Evolutionary conservation across 345 rosid genomes (phyloP), one percentile per base, ranked within the genome.

Genomic region (Syzygium jambos): DNA sequence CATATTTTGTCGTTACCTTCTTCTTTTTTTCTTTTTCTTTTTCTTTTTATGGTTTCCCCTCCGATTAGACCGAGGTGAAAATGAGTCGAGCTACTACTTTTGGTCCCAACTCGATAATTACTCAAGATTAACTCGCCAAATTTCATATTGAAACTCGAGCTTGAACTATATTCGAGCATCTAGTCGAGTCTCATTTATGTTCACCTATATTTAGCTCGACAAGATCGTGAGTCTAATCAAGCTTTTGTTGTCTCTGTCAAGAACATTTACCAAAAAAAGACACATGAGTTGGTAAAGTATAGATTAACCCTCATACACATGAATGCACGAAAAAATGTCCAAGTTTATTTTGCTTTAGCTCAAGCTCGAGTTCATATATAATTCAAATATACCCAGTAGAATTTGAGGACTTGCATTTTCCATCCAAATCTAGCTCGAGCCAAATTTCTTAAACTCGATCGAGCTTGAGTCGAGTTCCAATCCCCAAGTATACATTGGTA

Each of bases 11-110:
- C 46, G 9, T 34, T 17, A 34, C 80, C 80, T 68, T 34, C 46
- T 5, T 19, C 19, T 6, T 6, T 7, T 19, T 54, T 17, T 6
- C 7, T 16, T 68, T 0, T 68, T 10, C 4, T 25, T 14, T 15
- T 29, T 53, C 6, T 65, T 65, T 63, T 14, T 13, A 29, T 63
- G 10, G 22, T 15, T 65, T 34, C 46, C 46, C 21, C 46, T 68
- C 46, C 7, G 80, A 34, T 34, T 73, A 9, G 49, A 38, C 49
- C 49, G 2, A 73, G 49, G 49, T 14, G 4, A 73, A 73, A 73
- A 34, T 3, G 25, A 41, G 46, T 2, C 49, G 5, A 68, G 46
- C 46, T 21, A 34, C 46, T 34, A 34, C 46, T 34, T 68, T 34
- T 68, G 46, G 22, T 34, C 1, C 9, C 25, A 0, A 17, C 46